Percentiles rank a stretch among this genome's conserved stretches.
Evolutionary conservation across 169 alveolate genomes (phyloP).

Genomic region (Eimeria brunetti): DNA sequence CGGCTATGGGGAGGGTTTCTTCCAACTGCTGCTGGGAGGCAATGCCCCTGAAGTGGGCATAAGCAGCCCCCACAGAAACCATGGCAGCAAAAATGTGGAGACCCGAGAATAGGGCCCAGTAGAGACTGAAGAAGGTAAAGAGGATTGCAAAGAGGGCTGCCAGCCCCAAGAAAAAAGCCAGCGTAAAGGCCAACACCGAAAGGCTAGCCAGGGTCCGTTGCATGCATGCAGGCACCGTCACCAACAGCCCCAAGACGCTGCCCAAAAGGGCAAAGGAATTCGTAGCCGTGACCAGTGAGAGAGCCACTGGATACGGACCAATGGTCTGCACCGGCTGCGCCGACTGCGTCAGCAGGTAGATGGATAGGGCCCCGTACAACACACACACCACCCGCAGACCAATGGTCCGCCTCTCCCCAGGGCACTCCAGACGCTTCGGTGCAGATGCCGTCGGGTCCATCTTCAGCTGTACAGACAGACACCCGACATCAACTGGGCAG

Average conservation of each 20-base stretch:
- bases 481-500: too few species aligned
- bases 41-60: constrained; percentile 46
- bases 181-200: constrained; percentile 39
- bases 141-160: constrained; percentile 4
- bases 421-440: not conserved
- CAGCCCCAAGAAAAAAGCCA: constrained; percentile 23
- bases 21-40: constrained; percentile 4
- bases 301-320: constrained; percentile 26
- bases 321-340: not conserved
- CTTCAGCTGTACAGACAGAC: not conserved
- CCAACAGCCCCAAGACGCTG: constrained; percentile 53
- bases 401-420: constrained; percentile 5
- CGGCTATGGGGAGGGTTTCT: constrained; percentile 36
- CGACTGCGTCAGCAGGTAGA: constrained; percentile 49
- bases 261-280: constrained; percentile 57
- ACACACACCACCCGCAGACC: constrained; percentile 4
- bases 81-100: constrained; percentile 64
- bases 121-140: constrained; percentile 64
- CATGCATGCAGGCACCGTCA: constrained; percentile 65
- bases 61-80: constrained; percentile 61
- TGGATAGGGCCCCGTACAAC: constrained; percentile 36
- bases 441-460: not conserved
- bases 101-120: constrained; percentile 61
- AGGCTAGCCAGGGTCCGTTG: constrained; percentile 43
- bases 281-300: constrained; percentile 44